A percentile compares a stretch with the other conserved stretches of the same genome.
Conservation (phyloP, 2,329 filamentous ascomycete genomes). For the Colletotrichum viniferum region DNA sequence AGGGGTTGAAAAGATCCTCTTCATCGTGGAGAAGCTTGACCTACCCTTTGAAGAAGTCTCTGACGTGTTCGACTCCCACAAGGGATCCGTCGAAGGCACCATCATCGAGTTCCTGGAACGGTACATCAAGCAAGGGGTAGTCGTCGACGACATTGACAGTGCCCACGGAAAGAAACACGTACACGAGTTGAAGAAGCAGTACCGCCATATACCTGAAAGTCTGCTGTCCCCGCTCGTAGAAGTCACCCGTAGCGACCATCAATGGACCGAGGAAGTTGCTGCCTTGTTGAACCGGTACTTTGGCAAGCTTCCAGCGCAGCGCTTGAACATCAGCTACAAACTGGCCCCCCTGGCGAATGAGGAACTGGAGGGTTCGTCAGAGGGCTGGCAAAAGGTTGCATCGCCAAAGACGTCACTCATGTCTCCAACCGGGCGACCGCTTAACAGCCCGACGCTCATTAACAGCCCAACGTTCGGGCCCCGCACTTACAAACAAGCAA, state of each 20-base stretch:
- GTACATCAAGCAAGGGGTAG: slow-evolving; percentile 40
- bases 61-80: slow-evolving; percentile 41
- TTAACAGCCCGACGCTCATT: neutral
- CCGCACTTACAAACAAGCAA: slow-evolving; percentile 9
- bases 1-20: slow-evolving; percentile 46
- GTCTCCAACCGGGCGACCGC: neutral
- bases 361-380: slow-evolving; percentile 29
- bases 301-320: slow-evolving; percentile 40
- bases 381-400: slow-evolving; percentile 4
- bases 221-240: slow-evolving; percentile 48
- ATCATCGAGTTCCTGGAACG: slow-evolving; percentile 47
- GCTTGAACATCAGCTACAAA: slow-evolving; percentile 41
- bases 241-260: slow-evolving; percentile 30
- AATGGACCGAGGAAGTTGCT: slow-evolving; percentile 45
- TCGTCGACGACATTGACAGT: slow-evolving; percentile 27
- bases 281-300: slow-evolving; percentile 46
- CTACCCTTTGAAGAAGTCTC: slow-evolving; percentile 45
- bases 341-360: slow-evolving; percentile 39
- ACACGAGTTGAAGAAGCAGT: slow-evolving; percentile 38
- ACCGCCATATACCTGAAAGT: slow-evolving; percentile 46
- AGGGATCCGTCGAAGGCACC: slow-evolving; percentile 42
- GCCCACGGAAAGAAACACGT: slow-evolving; percentile 32
- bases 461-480: neutral
- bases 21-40: slow-evolving; percentile 48
- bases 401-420: neutral